Conservation (phyloP, 805 yeast genomes). For the Ogataea thermomethanolica region DNA sequence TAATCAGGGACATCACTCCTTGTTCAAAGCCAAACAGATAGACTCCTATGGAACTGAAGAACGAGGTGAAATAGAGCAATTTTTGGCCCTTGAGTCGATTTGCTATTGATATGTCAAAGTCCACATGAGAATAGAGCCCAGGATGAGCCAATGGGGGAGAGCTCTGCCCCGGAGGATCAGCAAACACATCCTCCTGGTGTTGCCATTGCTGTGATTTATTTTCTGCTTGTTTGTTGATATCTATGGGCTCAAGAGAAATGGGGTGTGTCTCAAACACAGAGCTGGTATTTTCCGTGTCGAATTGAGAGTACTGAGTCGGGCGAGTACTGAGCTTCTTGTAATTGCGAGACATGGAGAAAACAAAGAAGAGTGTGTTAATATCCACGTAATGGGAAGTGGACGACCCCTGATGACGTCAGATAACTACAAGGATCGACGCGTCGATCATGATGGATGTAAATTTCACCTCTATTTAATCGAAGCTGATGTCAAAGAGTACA, state of each 20-base stretch:
- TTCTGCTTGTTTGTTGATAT: slow-evolving; percentile 2
- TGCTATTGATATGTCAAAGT: slow-evolving; percentile 17
- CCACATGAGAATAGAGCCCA: slow-evolving; percentile 17
- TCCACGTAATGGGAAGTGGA: slow-evolving; percentile 4
- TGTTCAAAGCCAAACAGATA: slow-evolving; percentile 72
- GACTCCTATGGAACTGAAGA: slow-evolving; percentile 30
- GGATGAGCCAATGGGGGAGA: neutral
- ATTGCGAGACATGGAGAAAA: slow-evolving; percentile 12
- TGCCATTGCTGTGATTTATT: slow-evolving; percentile 13
- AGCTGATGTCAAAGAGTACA: slow-evolving; percentile 66
- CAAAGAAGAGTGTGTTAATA: neutral
- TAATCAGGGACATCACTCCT: slow-evolving; percentile 74
- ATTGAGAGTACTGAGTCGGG: slow-evolving; percentile 9
- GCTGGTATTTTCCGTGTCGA: slow-evolving; percentile 14
- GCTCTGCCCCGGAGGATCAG: slow-evolving; percentile 2
- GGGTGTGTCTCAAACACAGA: slow-evolving; percentile 12
- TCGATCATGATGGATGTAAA: neutral
- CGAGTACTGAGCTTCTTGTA: slow-evolving; percentile 14
- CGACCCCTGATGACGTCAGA: slow-evolving; percentile 4
- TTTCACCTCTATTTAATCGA: slow-evolving; percentile 26
- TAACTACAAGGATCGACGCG: slow-evolving; percentile 5
- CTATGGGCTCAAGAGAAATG: slow-evolving; percentile 8
- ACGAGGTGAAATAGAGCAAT: slow-evolving; percentile 26
- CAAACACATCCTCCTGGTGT: slow-evolving; percentile 15
- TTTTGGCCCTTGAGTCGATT: slow-evolving; percentile 23